Evolutionary conservation across 345 rosid species (phyloP).

Genomic region (Hypericum androsaemum): DNA sequence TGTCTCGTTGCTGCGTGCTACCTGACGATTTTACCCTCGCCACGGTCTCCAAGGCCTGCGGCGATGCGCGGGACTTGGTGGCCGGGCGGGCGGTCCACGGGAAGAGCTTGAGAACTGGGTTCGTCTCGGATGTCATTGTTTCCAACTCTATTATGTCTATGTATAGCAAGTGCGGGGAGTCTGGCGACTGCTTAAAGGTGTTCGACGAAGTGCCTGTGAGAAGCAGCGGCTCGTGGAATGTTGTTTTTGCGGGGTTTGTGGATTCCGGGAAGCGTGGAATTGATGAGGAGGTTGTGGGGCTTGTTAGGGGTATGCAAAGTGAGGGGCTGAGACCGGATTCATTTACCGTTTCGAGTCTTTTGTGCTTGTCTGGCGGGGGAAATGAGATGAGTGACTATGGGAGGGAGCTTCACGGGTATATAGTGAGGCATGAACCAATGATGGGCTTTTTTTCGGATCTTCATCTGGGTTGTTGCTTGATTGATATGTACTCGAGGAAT

Average conservation of each 20-base stretch:
- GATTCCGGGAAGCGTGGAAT: constrained; percentile 10
- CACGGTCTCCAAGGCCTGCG: constrained; percentile 29
- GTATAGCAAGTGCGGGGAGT: constrained; percentile 37
- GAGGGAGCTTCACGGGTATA: constrained; percentile 50
- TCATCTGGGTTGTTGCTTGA: constrained; percentile 51
- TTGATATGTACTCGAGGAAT: constrained; percentile 48
- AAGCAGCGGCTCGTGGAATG: constrained; percentile 41
- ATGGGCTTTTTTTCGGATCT: constrained; percentile 22
- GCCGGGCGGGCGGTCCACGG: constrained; percentile 42
- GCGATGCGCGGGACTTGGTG: constrained; percentile 30
- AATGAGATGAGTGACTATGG: constrained; percentile 26
- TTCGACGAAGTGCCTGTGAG: constrained; percentile 46
- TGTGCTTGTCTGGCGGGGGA: constrained; percentile 32
- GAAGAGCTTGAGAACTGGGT: constrained; percentile 30
- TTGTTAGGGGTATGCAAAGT: constrained; percentile 25
- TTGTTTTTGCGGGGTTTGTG: constrained; percentile 27
- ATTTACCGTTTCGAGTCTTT: constrained; percentile 44
- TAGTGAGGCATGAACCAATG: constrained; percentile 31
- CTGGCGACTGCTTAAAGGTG: constrained; percentile 23
- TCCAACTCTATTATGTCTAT: constrained; percentile 53
- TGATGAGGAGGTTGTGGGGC: constrained; percentile 16
- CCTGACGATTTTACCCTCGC: constrained; percentile 50
- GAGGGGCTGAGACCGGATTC: constrained; percentile 44
- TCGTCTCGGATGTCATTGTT: constrained; percentile 28
- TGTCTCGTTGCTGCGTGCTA: constrained; percentile 27